Conservation (phyloP, 345 rosid species). For the Hirschfeldia incana region DNA sequence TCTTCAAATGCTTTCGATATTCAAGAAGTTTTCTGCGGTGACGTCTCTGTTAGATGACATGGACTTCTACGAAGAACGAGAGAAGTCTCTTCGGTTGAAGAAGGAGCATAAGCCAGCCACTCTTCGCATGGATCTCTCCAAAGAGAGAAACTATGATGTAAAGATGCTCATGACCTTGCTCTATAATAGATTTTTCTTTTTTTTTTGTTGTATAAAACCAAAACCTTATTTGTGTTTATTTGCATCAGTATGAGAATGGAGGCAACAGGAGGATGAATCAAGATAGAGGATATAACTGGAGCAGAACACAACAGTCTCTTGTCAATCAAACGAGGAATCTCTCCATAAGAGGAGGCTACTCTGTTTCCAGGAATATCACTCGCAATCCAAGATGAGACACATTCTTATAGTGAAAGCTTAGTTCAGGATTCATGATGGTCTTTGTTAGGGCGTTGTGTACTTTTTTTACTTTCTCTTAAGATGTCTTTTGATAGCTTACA, state of each 20-base stretch:
- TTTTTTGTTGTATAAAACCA: neutral
- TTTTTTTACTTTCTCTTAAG: neutral
- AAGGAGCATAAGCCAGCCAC: constrained; percentile 50
- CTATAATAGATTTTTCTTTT: no score
- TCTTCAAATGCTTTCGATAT: constrained; percentile 65
- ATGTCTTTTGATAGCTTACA: neutral
- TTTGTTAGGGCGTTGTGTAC: neutral
- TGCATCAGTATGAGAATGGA: constrained; percentile 14
- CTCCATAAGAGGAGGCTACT: constrained; percentile 45
- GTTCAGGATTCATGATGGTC: neutral
- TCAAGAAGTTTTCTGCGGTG: constrained; percentile 50
- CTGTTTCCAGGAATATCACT: constrained; percentile 38
- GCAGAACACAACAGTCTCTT: constrained; percentile 42
- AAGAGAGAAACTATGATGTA: constrained; percentile 50
- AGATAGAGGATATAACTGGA: constrained; percentile 25
- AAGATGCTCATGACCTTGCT: constrained; percentile 12
- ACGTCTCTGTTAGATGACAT: constrained; percentile 68
- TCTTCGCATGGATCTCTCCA: constrained; percentile 42
- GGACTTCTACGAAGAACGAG: constrained; percentile 64
- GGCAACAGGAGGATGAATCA: constrained; percentile 40
- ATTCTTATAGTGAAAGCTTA: neutral
- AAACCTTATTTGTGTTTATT: neutral
- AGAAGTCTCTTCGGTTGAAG: constrained; percentile 46
- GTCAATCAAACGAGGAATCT: constrained; percentile 58
- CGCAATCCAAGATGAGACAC: constrained; percentile 7